These are phyloP conservation scores for Lipomyces sp. DNA, from an alignment of 805 yeast genomes.

Conservation along the genomic window DNA sequence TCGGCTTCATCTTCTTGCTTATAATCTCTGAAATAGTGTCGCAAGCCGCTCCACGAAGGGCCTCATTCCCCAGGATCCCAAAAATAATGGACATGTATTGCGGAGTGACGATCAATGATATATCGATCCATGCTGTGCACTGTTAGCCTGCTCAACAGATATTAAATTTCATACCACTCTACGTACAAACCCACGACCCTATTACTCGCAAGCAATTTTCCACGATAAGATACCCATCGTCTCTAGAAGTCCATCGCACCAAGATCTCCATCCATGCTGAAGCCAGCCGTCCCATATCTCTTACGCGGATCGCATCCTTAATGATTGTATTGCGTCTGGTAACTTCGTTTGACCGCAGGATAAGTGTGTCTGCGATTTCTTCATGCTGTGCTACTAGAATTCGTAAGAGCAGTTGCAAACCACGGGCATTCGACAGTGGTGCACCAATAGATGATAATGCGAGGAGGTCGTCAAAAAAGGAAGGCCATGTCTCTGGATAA, in stretches of 20 bases:
- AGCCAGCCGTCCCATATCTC: conserved; percentile 72
- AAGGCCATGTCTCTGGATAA: conserved; percentile 56
- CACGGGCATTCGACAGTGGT: conserved; percentile 49
- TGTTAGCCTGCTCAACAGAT: not conserved
- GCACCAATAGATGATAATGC: conserved; percentile 45
- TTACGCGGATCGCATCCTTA: conserved; percentile 80
- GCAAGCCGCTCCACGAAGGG: conserved; percentile 58
- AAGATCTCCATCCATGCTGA: conserved; percentile 69
- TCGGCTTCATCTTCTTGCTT: conserved; percentile 77
- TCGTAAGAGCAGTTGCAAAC: conserved; percentile 74
- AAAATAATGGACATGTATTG: conserved; percentile 63
- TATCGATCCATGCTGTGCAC: conserved; percentile 76
- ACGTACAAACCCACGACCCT: conserved; percentile 73
- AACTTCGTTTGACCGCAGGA: conserved; percentile 64
- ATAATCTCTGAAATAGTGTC: conserved; percentile 66
- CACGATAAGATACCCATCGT: conserved; percentile 53
- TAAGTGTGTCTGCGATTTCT: conserved; percentile 91
- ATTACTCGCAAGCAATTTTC: conserved; percentile 65
- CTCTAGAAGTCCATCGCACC: conserved; percentile 43
- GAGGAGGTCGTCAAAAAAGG: conserved; percentile 57
- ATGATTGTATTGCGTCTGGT: conserved; percentile 68
- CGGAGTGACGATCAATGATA: conserved; percentile 68
- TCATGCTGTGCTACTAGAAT: conserved; percentile 76
- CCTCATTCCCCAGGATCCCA: conserved; percentile 56
- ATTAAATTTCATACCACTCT: not conserved